A percentile compares a stretch with the other conserved stretches of the same genome.
Evolutionary conservation across 1,284 basidiomycete species (phyloP).

Genomic region (Ceratobasidium papillatum): DNA sequence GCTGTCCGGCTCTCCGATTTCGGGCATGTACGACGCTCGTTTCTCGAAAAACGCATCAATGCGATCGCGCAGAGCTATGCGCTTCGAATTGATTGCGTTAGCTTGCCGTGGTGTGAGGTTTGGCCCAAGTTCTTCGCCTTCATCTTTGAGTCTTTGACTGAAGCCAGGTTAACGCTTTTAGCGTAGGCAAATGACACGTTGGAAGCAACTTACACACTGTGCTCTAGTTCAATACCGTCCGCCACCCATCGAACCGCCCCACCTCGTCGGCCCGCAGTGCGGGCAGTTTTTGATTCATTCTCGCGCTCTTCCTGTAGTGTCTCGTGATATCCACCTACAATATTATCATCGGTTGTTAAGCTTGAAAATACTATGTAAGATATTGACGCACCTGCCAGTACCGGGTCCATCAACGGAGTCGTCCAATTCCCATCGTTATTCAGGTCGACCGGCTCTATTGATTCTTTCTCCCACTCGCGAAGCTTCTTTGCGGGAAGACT

Average conservation of each 20-base stretch:
- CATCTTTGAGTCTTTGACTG: background rate
- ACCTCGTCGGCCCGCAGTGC: background rate
- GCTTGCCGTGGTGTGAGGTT: background rate
- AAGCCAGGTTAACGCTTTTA: background rate
- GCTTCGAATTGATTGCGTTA: conserved; percentile 4
- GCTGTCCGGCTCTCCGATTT: background rate
- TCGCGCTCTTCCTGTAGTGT: background rate
- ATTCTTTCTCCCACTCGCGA: background rate
- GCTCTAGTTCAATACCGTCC: conserved; percentile 5
- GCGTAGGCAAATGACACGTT: background rate
- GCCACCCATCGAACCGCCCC: background rate
- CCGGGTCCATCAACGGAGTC: conserved; percentile 1
- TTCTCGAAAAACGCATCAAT: background rate
- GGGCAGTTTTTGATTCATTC: background rate
- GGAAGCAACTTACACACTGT: background rate
- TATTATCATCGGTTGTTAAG: background rate
- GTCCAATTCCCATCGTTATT: background rate
- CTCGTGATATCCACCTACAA: background rate
- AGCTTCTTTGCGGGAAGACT: background rate
- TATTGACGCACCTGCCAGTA: background rate
- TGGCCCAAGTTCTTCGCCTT: background rate
- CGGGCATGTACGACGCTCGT: background rate
- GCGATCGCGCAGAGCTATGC: background rate
- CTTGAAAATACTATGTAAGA: background rate
- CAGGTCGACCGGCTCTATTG: background rate